Conservation (phyloP, 768 basidiomycete genomes). For the Auriscalpium microsporum region DNA sequence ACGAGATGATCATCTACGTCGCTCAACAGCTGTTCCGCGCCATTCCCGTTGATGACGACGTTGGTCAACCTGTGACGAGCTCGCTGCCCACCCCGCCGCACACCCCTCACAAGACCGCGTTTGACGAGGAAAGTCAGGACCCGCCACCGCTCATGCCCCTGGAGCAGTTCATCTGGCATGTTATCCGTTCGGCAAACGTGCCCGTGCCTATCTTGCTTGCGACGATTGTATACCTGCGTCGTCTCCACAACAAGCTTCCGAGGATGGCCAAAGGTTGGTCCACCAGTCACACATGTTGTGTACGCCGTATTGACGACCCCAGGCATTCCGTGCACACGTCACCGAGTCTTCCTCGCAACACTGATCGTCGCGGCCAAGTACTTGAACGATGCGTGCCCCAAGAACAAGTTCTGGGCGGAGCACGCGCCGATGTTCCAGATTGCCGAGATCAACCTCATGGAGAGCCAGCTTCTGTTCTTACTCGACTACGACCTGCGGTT, state of each 20-base stretch:
- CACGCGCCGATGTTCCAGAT: constrained; percentile 73
- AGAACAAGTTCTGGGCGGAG: constrained; percentile 88
- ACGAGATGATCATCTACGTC: constrained; percentile 82
- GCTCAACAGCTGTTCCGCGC: constrained; percentile 70
- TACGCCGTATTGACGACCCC: constrained; percentile 2
- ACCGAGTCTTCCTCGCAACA: constrained; percentile 91
- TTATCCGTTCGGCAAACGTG: constrained; percentile 78
- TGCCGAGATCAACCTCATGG: constrained; percentile 89
- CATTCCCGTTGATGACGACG: constrained; percentile 59
- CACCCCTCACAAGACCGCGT: constrained; percentile 44
- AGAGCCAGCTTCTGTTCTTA: constrained; percentile 87
- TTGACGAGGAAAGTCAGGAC: constrained; percentile 24
- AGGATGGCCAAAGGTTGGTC: constrained; percentile 73
- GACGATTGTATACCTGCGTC: constrained; percentile 86
- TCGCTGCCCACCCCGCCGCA: constrained; percentile 59
- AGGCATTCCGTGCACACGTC: constrained; percentile 85
- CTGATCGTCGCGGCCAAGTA: constrained; percentile 97
- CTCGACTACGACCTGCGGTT: constrained; percentile 92
- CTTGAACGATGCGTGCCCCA: constrained; percentile 92
- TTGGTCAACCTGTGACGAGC: constrained; percentile 17
- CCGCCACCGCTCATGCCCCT: constrained; percentile 50
- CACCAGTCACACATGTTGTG: neutral
- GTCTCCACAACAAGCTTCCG: constrained; percentile 74
- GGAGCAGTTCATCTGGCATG: constrained; percentile 74
- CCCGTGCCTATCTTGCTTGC: constrained; percentile 86